Conservation (phyloP, 352 stramenopile genomes). For the Hyaloperonospora arabidopsidis region DNA sequence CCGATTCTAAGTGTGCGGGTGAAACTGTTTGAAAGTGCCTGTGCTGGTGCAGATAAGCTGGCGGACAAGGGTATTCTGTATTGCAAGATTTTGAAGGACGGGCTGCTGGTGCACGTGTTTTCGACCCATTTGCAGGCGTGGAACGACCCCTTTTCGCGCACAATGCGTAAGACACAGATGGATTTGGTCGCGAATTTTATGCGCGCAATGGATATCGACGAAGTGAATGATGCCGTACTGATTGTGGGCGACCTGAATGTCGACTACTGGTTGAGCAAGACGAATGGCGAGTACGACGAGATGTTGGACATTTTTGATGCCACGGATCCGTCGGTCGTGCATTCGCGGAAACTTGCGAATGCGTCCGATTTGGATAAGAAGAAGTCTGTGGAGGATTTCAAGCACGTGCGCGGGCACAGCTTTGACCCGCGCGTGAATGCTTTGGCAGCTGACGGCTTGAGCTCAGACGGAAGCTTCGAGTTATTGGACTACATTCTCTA, state of each 20-base stretch:
- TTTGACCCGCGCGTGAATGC: slow-evolving; percentile 69
- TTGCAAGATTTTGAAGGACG: slow-evolving; percentile 74
- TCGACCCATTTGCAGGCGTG: slow-evolving; percentile 70
- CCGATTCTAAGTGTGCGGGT: slow-evolving; percentile 65
- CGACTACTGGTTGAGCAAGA: slow-evolving; percentile 68
- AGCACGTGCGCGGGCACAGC: slow-evolving; percentile 44
- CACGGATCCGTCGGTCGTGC: slow-evolving; percentile 36
- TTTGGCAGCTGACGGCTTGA: slow-evolving; percentile 53
- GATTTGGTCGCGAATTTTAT: slow-evolving; percentile 53
- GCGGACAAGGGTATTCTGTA: slow-evolving; percentile 76
- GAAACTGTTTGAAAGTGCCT: slow-evolving; percentile 62
- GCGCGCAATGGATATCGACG: slow-evolving; percentile 47
- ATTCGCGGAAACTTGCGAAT: slow-evolving; percentile 12
- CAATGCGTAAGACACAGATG: slow-evolving; percentile 60
- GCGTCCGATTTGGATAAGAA: slow-evolving; percentile 21
- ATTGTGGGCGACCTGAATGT: slow-evolving; percentile 70
- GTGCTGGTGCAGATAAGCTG: slow-evolving; percentile 52
- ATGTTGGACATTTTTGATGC: slow-evolving; percentile 63
- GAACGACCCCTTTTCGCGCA: slow-evolving; percentile 51
- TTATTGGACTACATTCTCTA: slow-evolving; percentile 69
- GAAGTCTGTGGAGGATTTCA: slow-evolving; percentile 25
- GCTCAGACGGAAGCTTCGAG: slow-evolving; percentile 66
- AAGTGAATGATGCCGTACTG: slow-evolving; percentile 48
- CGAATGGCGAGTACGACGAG: slow-evolving; percentile 71
- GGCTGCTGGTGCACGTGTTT: slow-evolving; percentile 65